Evolutionary conservation across 2,329 filamentous ascomycete genomes (phyloP), one percentile per base, ranked within the genome.

Genomic region (Pyrenochaeta sp.): DNA sequence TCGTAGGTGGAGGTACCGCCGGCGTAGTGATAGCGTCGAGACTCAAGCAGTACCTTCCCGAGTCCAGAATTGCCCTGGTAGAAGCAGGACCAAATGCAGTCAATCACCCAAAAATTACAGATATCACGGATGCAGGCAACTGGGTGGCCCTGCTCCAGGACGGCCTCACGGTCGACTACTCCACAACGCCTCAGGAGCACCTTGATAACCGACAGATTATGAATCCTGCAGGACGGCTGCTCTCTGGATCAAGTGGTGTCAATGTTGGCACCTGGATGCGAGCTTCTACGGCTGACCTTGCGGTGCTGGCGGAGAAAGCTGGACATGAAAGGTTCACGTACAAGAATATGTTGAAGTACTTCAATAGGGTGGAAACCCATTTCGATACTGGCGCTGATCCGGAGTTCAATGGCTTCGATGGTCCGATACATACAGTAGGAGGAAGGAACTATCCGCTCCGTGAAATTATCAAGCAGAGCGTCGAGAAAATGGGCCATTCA

Each of bases 1-100:
- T 66, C 7, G 57, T 63, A 6, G 62, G 62, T 3, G 62, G 61
- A 14, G 62, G 62, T 4, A 63, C 54, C 2, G 58, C 58, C 9
- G 62, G 62, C 11, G 44, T 58, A 6, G 42, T 45, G 4, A 51
- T 63, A 7, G 62, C 58, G 11, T 51, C 48, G 2, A 53, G 61
- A 4, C 46, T 66, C 11, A 44, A 28, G 22, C 29, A 53, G 24
- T 48, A 51, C 19, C 30, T 48, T n/a, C 41, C 41, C 0, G 15
- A 17, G 11, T 23, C 35, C 7, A 23, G 17, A 7, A 40, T 61
- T 24, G 48, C 37, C 7, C 31, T 61, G 2, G 22, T 59, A 3
- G 57, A 61, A 42, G 45, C 47, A 6, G 57, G 53, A 8, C 46
- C 55, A 13, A 43, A 57, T 23, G 55, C 43, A 1, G 30, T 48